Conservation (phyloP, 805 yeast species). For the Wickerhamiella slavikovae region DNA sequence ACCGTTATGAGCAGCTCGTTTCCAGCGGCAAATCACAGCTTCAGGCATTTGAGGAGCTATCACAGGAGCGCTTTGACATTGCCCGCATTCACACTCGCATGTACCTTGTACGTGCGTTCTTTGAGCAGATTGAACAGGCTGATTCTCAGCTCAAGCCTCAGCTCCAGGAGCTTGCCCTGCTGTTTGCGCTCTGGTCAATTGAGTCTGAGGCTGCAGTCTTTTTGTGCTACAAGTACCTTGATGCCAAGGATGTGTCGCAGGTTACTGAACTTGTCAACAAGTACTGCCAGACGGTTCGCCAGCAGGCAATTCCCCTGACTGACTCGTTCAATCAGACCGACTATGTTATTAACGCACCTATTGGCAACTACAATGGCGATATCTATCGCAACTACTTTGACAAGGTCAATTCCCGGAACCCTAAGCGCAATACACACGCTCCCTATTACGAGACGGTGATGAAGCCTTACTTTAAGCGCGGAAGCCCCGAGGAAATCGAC, state of each 20-base stretch:
- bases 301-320: constrained; percentile 51
- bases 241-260: constrained; percentile 25
- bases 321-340: constrained; percentile 70
- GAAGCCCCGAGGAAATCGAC: constrained; percentile 10
- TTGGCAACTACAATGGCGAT: constrained; percentile 64
- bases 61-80: constrained; percentile 22
- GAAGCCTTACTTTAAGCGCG: constrained; percentile 18
- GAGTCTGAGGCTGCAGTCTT: constrained; percentile 55
- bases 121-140: constrained; percentile 6
- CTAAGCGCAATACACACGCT: constrained; percentile 28
- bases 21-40: constrained; percentile 12
- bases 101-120: constrained; percentile 19
- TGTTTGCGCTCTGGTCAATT: constrained; percentile 40
- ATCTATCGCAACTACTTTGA: constrained; percentile 56
- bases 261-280: constrained; percentile 24
- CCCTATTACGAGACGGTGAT: constrained; percentile 27
- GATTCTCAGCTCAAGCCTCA: constrained; percentile 5
- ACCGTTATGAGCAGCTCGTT: constrained; percentile 11
- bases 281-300: constrained; percentile 32
- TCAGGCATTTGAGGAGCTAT: constrained; percentile 21
- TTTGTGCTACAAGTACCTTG: constrained; percentile 36
- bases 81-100: constrained; percentile 22
- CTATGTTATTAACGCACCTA: constrained; percentile 54
- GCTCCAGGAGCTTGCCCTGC: constrained; percentile 7
- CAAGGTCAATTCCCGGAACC: constrained; percentile 32